A percentile compares a stretch with the other conserved stretches of the same genome.
Conservation (phyloP, 176 grass and related monocot species). For the bread wheat (Triticum aestivum) region DNA sequence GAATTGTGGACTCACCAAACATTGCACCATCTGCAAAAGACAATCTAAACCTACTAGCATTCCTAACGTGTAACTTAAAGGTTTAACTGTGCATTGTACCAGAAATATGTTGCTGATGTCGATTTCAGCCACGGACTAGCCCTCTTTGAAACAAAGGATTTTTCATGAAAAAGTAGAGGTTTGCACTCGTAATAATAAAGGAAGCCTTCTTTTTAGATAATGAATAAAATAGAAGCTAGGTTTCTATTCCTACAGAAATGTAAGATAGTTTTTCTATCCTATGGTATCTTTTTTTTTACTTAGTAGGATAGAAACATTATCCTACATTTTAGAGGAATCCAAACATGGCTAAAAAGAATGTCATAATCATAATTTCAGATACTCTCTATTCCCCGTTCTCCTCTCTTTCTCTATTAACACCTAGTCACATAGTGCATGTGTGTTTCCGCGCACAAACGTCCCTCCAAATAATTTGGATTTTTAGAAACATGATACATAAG, state of each 20-base stretch:
- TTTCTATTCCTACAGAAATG: background rate
- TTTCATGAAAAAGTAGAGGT: too few species aligned
- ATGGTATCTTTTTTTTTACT: background rate
- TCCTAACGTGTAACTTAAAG: background rate
- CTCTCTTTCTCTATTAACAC: too few species aligned
- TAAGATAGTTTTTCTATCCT: background rate
- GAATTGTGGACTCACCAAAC: slow-evolving; percentile 30
- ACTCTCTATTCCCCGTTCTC: too few species aligned
- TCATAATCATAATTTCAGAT: too few species aligned
- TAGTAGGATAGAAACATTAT: background rate
- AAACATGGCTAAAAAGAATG: background rate
- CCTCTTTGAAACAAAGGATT: too few species aligned
- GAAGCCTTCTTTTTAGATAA: background rate
- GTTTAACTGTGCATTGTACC: background rate
- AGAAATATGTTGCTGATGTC: background rate
- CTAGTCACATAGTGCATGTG: too few species aligned
- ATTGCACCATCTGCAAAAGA: background rate
- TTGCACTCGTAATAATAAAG: background rate
- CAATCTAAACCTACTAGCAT: background rate
- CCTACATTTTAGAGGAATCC: background rate
- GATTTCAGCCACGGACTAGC: too few species aligned
- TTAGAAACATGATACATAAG: too few species aligned
- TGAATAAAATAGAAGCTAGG: background rate
- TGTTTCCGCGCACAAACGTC: too few species aligned
- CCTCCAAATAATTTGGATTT: too few species aligned